Evolutionary conservation across 2,329 filamentous ascomycete species (phyloP), one percentile per base, ranked within the genome.

Genomic region (Paradendryphiella salina): DNA sequence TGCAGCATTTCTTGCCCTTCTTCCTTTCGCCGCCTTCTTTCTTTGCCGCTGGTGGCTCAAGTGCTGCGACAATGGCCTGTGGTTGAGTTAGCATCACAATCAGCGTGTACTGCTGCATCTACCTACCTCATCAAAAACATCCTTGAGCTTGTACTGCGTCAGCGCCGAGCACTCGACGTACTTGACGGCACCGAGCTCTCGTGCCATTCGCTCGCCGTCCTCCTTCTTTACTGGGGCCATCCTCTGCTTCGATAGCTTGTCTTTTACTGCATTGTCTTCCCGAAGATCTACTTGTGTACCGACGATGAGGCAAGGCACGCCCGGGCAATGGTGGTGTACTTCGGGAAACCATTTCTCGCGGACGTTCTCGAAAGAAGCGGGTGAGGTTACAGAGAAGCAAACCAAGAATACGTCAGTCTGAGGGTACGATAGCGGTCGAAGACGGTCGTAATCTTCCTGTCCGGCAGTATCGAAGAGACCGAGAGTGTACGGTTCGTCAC

Each of bases 301-400:
- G 55, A 99, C 94, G 63, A 99, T 96, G 60, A 99, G 82, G 81
- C 94, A 97, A 45, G 94, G 94, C 31, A 99, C 94, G 59, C 94
- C 94, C 14, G 94, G 94, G 74, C 94, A 99, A 78, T 99, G 94
- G 77, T 99, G 94, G 75, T 96, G 92, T 35, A 99, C 94, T 77
- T 99, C 94, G 37, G 94, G 94, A 69, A 96, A 96, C 93, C 92
- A 96, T 77, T 96, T 96, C 81, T 96, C 93, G 69, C 92, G 87
- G 43, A 97, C 94, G 87, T 99, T 99, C 75, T 99, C 94, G 75
- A 99, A 99, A 6, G 92, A 96, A 33, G 94, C 92, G 33, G 93
- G 94, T 37, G 93, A 96, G 50, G 92, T 96, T 71, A 99, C 92
- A 72, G 91, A 96, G 77, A 97, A 99, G 81, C 94, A 99, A 66